Base-by-base conservation (phyloP, 2,329 filamentous ascomycete species). In the Trichoderma pleuroti region DNA sequence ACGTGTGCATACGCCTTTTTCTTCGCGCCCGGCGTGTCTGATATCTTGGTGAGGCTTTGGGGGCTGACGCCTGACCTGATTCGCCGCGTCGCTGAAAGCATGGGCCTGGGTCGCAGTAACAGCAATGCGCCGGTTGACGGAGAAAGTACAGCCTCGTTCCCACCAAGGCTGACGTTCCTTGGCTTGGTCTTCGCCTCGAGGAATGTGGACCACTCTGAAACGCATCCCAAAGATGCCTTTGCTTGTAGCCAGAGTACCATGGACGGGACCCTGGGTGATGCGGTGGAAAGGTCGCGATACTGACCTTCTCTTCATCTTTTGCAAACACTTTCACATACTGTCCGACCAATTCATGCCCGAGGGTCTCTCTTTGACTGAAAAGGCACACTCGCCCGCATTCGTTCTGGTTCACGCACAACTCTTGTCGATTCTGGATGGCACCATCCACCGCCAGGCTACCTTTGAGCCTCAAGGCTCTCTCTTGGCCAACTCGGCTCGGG, bases 1-100 rank as follows among this genome's bases (percentile, higher is more conserved):
- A 93, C 93, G 5, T 95, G 92, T 77, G 94, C 94, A 2, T 97
- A 97, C 80, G 94, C 93, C 34, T 97, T 97, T 80, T 96, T 95
- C 82, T 98, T 97, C 76, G 94, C 93, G 32, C 93, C 93, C 0
- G 93, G 93, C 5, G 88, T 97, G 68, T 92, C 93, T 9, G 93
- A 97, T 76, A 88, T 97, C 64, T 84, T 97, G 62, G 88, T 95
- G 30, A 89, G 93, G 18, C 83, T 97, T 6, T 97, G 94, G 94
- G 89, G 88, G 46, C 85, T 93, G 24, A 88, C 90, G 3, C 83
- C 90, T 4, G 89, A 90, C 70, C 83, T 89, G 54, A 86, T 97
- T 76, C 88, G 92, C 73, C 89, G 93, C 28, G 87, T 93, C 1
- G 86, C 93, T 10, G 87, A 90, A 63, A 91, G 92, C 76, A 89